Conservation (phyloP, 306 rosid species). For the barrel medic (Medicago truncatula) region DNA sequence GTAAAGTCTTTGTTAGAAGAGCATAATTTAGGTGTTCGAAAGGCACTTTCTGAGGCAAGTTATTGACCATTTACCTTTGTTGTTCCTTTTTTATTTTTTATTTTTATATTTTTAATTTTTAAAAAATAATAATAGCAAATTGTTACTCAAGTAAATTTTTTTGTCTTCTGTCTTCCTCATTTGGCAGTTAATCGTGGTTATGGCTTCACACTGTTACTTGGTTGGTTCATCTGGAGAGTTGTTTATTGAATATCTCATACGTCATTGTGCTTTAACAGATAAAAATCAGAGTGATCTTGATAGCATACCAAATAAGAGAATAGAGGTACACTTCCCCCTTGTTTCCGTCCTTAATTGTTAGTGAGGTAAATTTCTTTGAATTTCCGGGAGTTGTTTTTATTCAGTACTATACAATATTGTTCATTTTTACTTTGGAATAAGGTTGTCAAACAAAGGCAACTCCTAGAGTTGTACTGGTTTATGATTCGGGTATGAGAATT, state of each 20-base stretch:
- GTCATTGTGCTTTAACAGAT: slow-evolving; percentile 80
- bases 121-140: slow-evolving; percentile 9
- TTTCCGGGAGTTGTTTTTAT: not conserved
- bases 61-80: slow-evolving; percentile 13
- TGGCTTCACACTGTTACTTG: slow-evolving; percentile 98
- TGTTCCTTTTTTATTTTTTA: not conserved
- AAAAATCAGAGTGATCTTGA: slow-evolving; percentile 55
- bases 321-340: slow-evolving; percentile 63
- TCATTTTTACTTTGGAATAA: slow-evolving; percentile 15
- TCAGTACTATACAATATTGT: slow-evolving; percentile 26
- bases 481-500: not conserved
- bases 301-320: slow-evolving; percentile 64
- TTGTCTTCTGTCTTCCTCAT: slow-evolving; percentile 35
- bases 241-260: slow-evolving; percentile 88
- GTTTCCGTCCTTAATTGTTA: not conserved
- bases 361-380: slow-evolving; percentile 6
- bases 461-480: not conserved
- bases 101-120: not conserved
- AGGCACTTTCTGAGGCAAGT: slow-evolving; percentile 86
- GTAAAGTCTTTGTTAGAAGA: slow-evolving; percentile 84
- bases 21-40: slow-evolving; percentile 73
- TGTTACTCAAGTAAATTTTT: not conserved
- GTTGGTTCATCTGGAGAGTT: slow-evolving; percentile 92
- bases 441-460: not conserved
- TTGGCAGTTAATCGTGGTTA: slow-evolving; percentile 87